These are phyloP conservation scores for Tetrahymena borealis DNA, from an alignment of 73 alveolate genomes.

Conservation along the genomic window DNA sequence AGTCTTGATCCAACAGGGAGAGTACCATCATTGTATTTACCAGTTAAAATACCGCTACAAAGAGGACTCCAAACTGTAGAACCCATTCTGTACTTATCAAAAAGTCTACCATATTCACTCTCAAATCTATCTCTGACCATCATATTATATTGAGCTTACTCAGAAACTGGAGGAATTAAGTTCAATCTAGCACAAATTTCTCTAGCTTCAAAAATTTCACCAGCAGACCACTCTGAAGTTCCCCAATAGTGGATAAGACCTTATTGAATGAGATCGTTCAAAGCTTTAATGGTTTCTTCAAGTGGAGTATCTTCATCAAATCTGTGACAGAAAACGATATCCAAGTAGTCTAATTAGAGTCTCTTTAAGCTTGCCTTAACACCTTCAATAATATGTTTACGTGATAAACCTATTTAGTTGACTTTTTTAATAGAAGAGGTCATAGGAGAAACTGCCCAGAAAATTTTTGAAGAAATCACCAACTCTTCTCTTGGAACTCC, in stretches of 20 bases:
- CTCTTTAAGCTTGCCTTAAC: conserved; percentile 68
- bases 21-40: conserved; percentile 86
- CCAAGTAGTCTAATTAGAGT: conserved; percentile 77
- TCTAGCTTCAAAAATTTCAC: conserved; percentile 68
- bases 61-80: conserved; percentile 89
- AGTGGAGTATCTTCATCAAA: conserved; percentile 79
- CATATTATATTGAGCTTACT: conserved; percentile 83
- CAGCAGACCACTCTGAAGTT: conserved; percentile 92
- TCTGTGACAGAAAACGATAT: conserved; percentile 84
- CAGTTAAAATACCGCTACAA: conserved; percentile 79
- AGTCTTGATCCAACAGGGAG: conserved; percentile 54
- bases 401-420: conserved; percentile 51
- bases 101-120: conserved; percentile 67
- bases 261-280: conserved; percentile 75
- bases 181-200: conserved; percentile 54
- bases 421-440: conserved; percentile 49
- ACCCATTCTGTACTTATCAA: conserved; percentile 58
- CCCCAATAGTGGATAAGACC: conserved; percentile 97
- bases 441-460: conserved; percentile 33
- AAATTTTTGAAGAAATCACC: conserved; percentile 77
- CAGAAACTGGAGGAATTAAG: conserved; percentile 82
- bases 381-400: conserved; percentile 86
- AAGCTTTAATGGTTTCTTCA: conserved; percentile 84
- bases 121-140: conserved; percentile 81
- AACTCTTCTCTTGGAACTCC: conserved; percentile 49